A percentile compares a stretch with the other conserved stretches of the same genome.
Conservation (phyloP, 305 asterid species). For the Fraxinus xanthoxyloides region DNA sequence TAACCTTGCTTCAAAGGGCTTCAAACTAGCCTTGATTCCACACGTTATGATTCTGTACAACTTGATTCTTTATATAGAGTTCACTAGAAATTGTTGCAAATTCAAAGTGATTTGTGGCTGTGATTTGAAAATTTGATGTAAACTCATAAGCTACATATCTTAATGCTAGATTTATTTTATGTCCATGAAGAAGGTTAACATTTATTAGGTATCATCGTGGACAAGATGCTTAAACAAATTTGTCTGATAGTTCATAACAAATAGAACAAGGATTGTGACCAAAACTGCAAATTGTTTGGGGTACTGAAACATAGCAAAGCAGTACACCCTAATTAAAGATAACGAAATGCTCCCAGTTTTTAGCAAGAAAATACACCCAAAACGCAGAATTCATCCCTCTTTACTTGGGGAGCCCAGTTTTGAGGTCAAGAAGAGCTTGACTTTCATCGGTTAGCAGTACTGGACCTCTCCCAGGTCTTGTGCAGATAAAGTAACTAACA, state of each 20-base stretch:
- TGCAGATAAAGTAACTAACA: slow-evolving; percentile 85
- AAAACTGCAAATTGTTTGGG: neutral
- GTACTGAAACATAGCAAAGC: slow-evolving; percentile 2
- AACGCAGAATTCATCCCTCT: neutral
- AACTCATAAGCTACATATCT: neutral
- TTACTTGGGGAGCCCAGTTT: slow-evolving; percentile 62
- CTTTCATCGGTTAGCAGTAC: slow-evolving; percentile 43
- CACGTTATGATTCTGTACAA: neutral
- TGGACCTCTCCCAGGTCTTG: slow-evolving; percentile 80
- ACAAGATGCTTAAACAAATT: slow-evolving; percentile 6
- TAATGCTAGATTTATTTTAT: slow-evolving; percentile 17
- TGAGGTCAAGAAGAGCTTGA: slow-evolving; percentile 41
- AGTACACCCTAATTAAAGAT: neutral
- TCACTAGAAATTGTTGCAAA: no score
- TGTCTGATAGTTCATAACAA: neutral
- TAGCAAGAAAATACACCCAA: neutral
- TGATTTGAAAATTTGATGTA: neutral
- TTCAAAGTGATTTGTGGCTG: neutral
- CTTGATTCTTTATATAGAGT: neutral
- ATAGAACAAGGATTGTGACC: slow-evolving; percentile 2
- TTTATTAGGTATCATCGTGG: slow-evolving; percentile 5
- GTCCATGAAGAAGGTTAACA: neutral
- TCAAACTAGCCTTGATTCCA: no score
- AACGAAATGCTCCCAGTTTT: slow-evolving; percentile 6
- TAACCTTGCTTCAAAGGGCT: neutral